Evolutionary conservation across 2,329 filamentous ascomycete species (phyloP), one percentile per base, ranked within the genome.

Genomic region (Aspergillus unguis): DNA sequence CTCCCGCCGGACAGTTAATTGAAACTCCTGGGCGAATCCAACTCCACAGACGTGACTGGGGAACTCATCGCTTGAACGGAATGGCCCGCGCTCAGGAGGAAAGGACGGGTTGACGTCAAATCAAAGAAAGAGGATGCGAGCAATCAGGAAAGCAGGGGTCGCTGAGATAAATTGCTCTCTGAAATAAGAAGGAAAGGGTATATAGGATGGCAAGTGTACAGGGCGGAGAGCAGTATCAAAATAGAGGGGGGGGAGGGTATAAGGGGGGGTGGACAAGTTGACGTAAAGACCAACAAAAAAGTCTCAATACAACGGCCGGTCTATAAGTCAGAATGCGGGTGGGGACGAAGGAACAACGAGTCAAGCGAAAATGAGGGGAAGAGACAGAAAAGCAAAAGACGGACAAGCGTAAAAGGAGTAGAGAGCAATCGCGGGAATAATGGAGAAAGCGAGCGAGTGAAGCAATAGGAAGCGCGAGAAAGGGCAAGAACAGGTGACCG

Each of bases 51-150:
- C 62, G 56, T 48, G 56, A 60, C 60, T 62, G 52, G 55, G 61
- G 58, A 60, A 62, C 58, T 69, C 67, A 71, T 71, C 52, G 68
- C 67, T 70, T 64, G 65, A 65, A 62, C 64, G 58, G 51, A 59
- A 54, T 43, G 59, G 63, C 60, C 61, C 55, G 60, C 53, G 42
- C 54, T 50, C 44, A 50, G 41, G 41, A 41, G 29, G 42, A 45
- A 33, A 38, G 47, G 43, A 35, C 31, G n/a, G 31, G 41, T 17
- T n/a, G 37, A 44, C 33, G 33, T 48, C 37, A 52, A 52, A 43
- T 17, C 25, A 51, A 26, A 25, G 25, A 35, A 51, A 28, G 29
- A 38, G 23, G 6, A n/a, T n/a, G 37, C 25, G 42, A 31, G 28
- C 9, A 23, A n/a, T 38, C 27, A 10, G 37, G 35, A 36, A 7